Base-by-base conservation (phyloP, 768 basidiomycete genomes). In the Tylopilus felleus region DNA sequence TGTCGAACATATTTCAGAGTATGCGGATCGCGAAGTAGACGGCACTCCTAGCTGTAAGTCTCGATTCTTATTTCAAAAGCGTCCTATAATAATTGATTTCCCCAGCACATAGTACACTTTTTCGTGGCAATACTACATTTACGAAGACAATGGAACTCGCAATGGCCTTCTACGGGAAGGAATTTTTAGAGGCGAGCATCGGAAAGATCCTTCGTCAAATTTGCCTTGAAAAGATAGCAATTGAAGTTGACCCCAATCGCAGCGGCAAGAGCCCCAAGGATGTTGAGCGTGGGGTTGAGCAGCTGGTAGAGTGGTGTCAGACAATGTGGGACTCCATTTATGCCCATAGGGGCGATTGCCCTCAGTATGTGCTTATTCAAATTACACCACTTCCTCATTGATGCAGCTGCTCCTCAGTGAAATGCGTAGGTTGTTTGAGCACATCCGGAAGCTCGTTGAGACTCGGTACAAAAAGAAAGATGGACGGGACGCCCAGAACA, bases 301-400 rank as follows among this genome's bases (percentile, higher is more conserved):
- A 77, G 39, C 77, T 95, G 39, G 81, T 86, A 6, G 74, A 81
- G 47, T 94, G 92, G 90, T 89, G 86, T 67, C 78, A 79, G 52
- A 84, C 85, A 59, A 82, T 91, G 60, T 93, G 92, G 91, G 80
- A 80, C 40, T 79, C 86, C 47, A 93, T 95, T 47, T 91, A 91
- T 66, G 79, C 82, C 23, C 84, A 81, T 27, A 76, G 90, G 49
- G 71, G 73, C 9, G 81, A 87, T 63, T 93, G 93, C 63, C 93
- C 90, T 1, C 74, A 77, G 90, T 91, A 66, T 47, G 87, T 78
- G 14, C 41, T 41, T 29, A 5, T 49, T 44, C 21, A 63, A 56
- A 45, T 44, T 40, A 48, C 17, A 38, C 8, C 5, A 40, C 51
- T 49, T 53, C 41, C 21, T 50, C 23, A 33, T 28, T 57, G 42